Percentiles rank a stretch among this genome's conserved stretches.
Evolutionary conservation across 2,329 filamentous ascomycete genomes (phyloP).

Genomic region (Pleoardoris graminearum): DNA sequence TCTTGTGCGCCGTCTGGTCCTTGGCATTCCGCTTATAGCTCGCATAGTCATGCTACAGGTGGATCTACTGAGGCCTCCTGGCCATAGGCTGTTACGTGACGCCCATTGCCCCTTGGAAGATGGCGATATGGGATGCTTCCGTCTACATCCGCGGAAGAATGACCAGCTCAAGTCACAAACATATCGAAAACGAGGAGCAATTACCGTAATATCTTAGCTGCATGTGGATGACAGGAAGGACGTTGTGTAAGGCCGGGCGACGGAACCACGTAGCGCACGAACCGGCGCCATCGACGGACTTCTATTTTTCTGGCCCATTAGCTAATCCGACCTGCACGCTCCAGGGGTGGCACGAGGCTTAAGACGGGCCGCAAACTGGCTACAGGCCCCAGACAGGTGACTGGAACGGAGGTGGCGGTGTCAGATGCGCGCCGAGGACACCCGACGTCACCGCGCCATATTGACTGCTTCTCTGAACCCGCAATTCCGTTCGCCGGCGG

Average conservation of each 20-base stretch:
- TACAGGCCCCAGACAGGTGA: conserved; percentile 8
- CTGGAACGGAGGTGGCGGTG: conserved; percentile 12
- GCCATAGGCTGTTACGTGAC: neutral
- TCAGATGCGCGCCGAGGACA: neutral
- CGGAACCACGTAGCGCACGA: neutral
- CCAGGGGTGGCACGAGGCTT: conserved; percentile 6
- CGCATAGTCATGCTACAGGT: conserved; percentile 2
- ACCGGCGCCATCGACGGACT: neutral
- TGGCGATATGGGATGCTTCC: neutral
- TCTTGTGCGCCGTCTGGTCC: neutral
- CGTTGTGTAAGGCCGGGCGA: neutral
- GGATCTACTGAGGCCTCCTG: neutral
- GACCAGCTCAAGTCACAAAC: neutral
- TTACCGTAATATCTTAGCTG: neutral
- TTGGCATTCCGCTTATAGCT: neutral
- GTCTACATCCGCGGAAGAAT: neutral
- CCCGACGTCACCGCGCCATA: neutral
- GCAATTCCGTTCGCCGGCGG: neutral
- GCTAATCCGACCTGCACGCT: conserved; percentile 1
- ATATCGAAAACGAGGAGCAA: neutral
- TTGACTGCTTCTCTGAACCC: neutral
- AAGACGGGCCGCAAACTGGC: neutral
- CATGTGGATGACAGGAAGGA: neutral
- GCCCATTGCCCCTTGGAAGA: neutral
- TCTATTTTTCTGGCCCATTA: neutral